A percentile compares a stretch with the other conserved stretches of the same genome.
Evolutionary conservation across 208 protist species (phyloP).

Genomic region (Leishmania guyanensis): DNA sequence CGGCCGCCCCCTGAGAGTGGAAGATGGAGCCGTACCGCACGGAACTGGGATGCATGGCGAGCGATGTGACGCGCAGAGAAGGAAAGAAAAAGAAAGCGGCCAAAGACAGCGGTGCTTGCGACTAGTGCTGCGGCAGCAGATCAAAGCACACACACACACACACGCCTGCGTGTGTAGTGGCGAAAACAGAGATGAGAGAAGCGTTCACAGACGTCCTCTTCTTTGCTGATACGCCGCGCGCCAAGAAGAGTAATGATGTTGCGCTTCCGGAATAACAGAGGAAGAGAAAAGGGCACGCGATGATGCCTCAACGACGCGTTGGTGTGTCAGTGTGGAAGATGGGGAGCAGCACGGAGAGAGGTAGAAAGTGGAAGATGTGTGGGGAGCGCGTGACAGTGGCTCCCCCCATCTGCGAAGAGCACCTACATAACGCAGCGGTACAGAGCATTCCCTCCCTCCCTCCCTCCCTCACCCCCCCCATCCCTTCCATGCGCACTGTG

Average conservation of each 20-base stretch:
- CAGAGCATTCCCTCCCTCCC: background rate
- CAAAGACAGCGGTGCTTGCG: background rate
- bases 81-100: background rate
- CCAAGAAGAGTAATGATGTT: background rate
- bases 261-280: background rate
- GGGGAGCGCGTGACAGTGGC: background rate
- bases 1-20: conserved; percentile 39
- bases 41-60: conserved; percentile 6
- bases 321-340: background rate
- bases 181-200: too few species aligned
- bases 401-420: background rate
- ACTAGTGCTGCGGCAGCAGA: background rate
- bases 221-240: background rate
- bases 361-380: background rate
- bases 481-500: background rate
- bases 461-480: background rate
- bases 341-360: background rate
- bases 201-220: background rate
- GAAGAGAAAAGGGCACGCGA: background rate
- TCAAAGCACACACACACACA: background rate
- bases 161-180: background rate
- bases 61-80: background rate
- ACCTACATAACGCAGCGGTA: background rate
- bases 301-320: background rate
- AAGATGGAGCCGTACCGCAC: conserved; percentile 19